Conservation (phyloP, 2,329 filamentous ascomycete genomes). For the Myriosclerotinia curreyana region DNA sequence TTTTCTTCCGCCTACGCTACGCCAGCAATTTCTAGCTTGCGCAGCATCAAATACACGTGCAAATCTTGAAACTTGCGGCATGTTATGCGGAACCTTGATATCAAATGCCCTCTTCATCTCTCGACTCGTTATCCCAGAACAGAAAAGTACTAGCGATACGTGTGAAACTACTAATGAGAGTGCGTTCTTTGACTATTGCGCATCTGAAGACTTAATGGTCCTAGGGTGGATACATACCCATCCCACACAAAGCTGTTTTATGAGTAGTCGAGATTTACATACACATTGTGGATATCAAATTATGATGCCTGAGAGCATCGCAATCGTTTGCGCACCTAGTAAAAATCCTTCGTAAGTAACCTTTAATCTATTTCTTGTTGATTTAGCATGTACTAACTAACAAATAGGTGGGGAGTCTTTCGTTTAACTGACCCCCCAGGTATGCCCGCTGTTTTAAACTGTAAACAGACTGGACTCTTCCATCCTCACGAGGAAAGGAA, state of each 20-base stretch:
- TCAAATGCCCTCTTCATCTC: slow-evolving; percentile 93
- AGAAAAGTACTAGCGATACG: slow-evolving; percentile 85
- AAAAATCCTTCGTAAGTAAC: slow-evolving; percentile 67
- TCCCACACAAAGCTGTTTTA: slow-evolving; percentile 94
- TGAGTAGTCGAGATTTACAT: slow-evolving; percentile 91
- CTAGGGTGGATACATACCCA: slow-evolving; percentile 90
- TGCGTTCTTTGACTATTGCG: slow-evolving; percentile 81
- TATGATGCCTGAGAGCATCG: slow-evolving; percentile 94
- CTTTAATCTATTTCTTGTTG: not conserved
- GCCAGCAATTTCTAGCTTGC: slow-evolving; percentile 68
- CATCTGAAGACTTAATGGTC: slow-evolving; percentile 36
- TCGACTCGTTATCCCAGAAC: slow-evolving; percentile 84
- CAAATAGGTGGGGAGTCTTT: slow-evolving; percentile 78
- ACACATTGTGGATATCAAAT: slow-evolving; percentile 93
- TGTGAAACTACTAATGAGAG: slow-evolving; percentile 91
- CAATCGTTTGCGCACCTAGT: slow-evolving; percentile 90
- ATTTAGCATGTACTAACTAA: slow-evolving; percentile 21
- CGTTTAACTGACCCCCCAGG: slow-evolving; percentile 91
- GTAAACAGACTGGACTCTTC: slow-evolving; percentile 75
- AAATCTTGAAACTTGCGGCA: slow-evolving; percentile 92
- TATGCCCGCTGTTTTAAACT: slow-evolving; percentile 77
- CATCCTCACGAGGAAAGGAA: slow-evolving; percentile 60
- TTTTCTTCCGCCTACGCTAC: slow-evolving; percentile 76
- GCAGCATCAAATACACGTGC: slow-evolving; percentile 72
- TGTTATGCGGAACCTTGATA: slow-evolving; percentile 85